These are phyloP conservation scores for Imleria badia DNA, from an alignment of 768 basidiomycete species.

Conservation along the genomic window DNA sequence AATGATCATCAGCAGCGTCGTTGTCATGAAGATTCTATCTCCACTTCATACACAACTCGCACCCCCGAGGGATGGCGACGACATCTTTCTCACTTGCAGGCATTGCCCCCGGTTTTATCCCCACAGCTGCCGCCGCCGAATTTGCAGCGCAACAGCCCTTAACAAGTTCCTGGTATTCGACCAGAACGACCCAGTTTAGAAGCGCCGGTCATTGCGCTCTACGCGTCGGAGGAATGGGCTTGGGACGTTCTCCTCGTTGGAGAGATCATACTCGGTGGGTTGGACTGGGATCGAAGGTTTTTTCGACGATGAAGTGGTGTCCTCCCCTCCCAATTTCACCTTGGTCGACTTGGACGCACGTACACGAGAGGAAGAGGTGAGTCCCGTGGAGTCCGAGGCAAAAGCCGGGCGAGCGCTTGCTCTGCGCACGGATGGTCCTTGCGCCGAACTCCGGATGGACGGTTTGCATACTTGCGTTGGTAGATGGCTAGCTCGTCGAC, in stretches of 20 bases:
- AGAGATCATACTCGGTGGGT: conserved; percentile 60
- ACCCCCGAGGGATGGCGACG: conserved; percentile 11
- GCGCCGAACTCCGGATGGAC: conserved; percentile 46
- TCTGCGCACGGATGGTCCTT: conserved; percentile 30
- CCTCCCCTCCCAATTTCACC: conserved; percentile 6
- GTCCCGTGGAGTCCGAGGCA: conserved; percentile 39
- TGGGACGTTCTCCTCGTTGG: conserved; percentile 82
- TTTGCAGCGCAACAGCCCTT: conserved; percentile 62
- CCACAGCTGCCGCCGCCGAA: conserved; percentile 32
- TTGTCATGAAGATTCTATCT: too few species aligned
- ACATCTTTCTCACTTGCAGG: conserved; percentile 10
- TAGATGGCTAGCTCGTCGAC: too few species aligned
- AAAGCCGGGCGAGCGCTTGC: conserved; percentile 34
- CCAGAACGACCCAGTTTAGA: conserved; percentile 12
- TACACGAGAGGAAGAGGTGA: conserved; percentile 22
- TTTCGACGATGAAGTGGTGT: neutral
- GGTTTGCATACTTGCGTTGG: too few species aligned
- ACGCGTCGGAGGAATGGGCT: conserved; percentile 74
- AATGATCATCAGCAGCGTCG: too few species aligned
- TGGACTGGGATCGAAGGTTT: conserved; percentile 18
- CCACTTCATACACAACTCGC: too few species aligned
- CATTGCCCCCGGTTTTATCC: conserved; percentile 18
- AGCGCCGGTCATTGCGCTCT: conserved; percentile 35
- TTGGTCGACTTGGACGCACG: conserved; percentile 19
- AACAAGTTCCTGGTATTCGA: conserved; percentile 51